Percentiles rank a stretch among this genome's conserved stretches.
These are phyloP conservation scores for Phaeophleospora eucalypticola DNA, from an alignment of 2,329 filamentous ascomycete genomes.

Conservation along the genomic window DNA sequence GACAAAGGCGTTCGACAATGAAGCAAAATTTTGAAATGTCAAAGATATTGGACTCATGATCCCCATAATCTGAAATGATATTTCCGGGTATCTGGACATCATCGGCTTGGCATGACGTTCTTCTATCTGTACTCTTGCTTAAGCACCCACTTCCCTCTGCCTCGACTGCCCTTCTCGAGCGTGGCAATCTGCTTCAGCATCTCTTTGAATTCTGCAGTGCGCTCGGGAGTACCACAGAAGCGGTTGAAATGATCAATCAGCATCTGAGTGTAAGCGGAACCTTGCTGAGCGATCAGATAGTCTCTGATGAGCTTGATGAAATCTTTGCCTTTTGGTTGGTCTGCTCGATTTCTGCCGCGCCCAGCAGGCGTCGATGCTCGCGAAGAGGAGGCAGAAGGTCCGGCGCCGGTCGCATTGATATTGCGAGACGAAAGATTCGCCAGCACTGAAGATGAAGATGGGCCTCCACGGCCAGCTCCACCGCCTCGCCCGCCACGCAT, in stretches of 20 bases:
- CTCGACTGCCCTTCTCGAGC: slow-evolving; percentile 54
- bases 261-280: slow-evolving; percentile 75
- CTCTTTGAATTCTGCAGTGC: slow-evolving; percentile 75
- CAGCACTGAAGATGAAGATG: slow-evolving; percentile 41
- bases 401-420: slow-evolving; percentile 27
- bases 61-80: too few species aligned
- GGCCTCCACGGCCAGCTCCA: slow-evolving; percentile 35
- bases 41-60: too few species aligned
- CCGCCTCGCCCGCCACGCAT: slow-evolving; percentile 30
- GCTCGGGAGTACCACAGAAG: slow-evolving; percentile 64
- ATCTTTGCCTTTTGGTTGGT: slow-evolving; percentile 38
- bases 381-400: slow-evolving; percentile 27
- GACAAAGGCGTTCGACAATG: too few species aligned
- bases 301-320: slow-evolving; percentile 61
- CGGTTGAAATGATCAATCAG: slow-evolving; percentile 86
- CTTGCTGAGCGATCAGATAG: slow-evolving; percentile 74
- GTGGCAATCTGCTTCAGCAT: slow-evolving; percentile 73
- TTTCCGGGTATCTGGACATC: too few species aligned
- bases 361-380: slow-evolving; percentile 24
- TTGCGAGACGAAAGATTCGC: slow-evolving; percentile 43
- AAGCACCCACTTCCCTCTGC: slow-evolving; percentile 54
- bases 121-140: slow-evolving; percentile 50
- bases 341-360: slow-evolving; percentile 1
- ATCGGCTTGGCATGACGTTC: too few species aligned
- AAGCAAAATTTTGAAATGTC: too few species aligned